Percentiles rank a stretch among this genome's conserved stretches.
phyloP scores from a whole-genome alignment of 2,329 filamentous ascomycete species.

The Fusarium virguliforme region DNA sequence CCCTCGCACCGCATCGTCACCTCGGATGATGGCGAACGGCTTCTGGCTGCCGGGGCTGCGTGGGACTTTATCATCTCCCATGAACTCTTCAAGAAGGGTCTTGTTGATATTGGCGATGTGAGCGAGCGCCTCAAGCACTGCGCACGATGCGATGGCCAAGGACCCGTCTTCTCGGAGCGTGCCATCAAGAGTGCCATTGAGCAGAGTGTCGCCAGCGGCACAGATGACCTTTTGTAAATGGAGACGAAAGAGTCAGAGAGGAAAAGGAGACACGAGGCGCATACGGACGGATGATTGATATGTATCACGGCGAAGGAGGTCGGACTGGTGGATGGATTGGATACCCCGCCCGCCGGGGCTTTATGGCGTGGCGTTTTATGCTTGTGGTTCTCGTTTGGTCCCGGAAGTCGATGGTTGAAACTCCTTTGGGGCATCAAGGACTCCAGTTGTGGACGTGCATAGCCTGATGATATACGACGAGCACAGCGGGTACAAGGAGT shows the following conservation, averaged over 20 bases:
- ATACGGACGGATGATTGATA: conserved; percentile 47
- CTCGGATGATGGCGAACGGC: conserved; percentile 75
- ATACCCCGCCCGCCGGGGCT: conserved; percentile 52
- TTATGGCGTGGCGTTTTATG: conserved; percentile 50
- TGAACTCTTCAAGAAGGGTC: conserved; percentile 80
- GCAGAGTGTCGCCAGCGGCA: conserved; percentile 81
- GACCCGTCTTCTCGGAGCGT: conserved; percentile 88
- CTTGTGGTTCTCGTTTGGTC: conserved; percentile 39
- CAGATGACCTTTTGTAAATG: conserved; percentile 77
- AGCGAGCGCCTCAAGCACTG: conserved; percentile 82
- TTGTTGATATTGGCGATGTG: conserved; percentile 86
- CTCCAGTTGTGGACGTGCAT: neutral
- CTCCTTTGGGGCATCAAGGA: neutral
- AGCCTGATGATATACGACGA: conserved; percentile 12
- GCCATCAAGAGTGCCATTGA: conserved; percentile 83
- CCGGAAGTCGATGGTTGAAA: conserved; percentile 18
- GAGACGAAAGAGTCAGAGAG: conserved; percentile 8
- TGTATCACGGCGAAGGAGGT: conserved; percentile 43
- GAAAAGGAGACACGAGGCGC: conserved; percentile 17
- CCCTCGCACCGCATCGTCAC: conserved; percentile 79
- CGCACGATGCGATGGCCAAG: conserved; percentile 88
- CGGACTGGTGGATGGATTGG: conserved; percentile 39
- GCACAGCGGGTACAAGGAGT: conserved; percentile 22
- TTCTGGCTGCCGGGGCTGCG: conserved; percentile 83
- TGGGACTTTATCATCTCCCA: conserved; percentile 93